Conservation (phyloP, 2,329 filamentous ascomycete genomes). For the Bimuria novae-zelandiae region DNA sequence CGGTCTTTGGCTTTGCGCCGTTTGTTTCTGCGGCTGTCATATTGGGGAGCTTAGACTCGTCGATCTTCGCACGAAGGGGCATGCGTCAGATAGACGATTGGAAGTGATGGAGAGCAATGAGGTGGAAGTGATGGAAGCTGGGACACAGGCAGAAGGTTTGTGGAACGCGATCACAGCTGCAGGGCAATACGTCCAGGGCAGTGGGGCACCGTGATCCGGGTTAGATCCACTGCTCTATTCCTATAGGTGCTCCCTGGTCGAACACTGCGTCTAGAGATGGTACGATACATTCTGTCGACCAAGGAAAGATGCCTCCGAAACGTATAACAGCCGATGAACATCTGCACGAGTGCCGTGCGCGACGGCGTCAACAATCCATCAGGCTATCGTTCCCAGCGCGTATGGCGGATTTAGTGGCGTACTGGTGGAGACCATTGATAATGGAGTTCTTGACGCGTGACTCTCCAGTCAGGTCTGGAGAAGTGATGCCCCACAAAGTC, state of each 20-base stretch:
- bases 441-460: not conserved
- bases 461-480: not conserved
- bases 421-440: slow-evolving; percentile 3
- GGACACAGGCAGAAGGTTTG: not conserved
- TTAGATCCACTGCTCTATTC: not conserved
- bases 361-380: not conserved
- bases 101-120: no score
- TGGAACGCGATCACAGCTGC: slow-evolving; percentile 3
- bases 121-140: not conserved
- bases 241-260: slow-evolving; percentile 1
- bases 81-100: no score
- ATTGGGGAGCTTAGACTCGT: slow-evolving; percentile 20
- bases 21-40: slow-evolving; percentile 26
- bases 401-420: not conserved
- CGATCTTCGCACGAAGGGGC: slow-evolving; percentile 27
- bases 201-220: slow-evolving; percentile 20
- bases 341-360: slow-evolving; percentile 20
- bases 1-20: slow-evolving; percentile 43
- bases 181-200: slow-evolving; percentile 13
- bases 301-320: slow-evolving; percentile 26
- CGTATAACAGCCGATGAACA: slow-evolving; percentile 1
- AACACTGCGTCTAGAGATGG: not conserved
- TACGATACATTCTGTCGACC: not conserved
- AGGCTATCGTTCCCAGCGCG: no score
- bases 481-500: slow-evolving; percentile 28